These are phyloP conservation scores for Neohortaea acidophila DNA, from an alignment of 495 filamentous ascomycete species.

Conservation along the genomic window DNA sequence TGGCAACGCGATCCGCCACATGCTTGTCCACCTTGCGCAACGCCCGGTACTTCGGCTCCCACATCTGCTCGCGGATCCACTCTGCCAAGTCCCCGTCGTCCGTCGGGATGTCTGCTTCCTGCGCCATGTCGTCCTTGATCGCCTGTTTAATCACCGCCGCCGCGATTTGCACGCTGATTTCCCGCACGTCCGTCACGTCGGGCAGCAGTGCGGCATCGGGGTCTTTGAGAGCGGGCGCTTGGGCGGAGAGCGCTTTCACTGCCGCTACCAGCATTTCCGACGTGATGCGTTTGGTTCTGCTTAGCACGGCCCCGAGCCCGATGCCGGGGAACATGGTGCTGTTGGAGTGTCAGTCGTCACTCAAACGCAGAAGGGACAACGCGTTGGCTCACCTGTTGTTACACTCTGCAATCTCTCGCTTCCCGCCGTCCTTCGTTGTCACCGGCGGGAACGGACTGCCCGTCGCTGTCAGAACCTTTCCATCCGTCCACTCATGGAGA, in stretches of 20 bases:
- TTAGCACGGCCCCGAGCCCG: conserved; percentile 63
- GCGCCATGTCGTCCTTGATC: conserved; percentile 50
- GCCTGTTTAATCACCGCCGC: conserved; percentile 61
- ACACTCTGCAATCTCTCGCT: conserved; percentile 67
- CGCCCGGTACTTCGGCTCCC: conserved; percentile 59
- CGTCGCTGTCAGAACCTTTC: conserved; percentile 66
- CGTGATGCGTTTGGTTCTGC: conserved; percentile 43
- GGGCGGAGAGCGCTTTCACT: conserved; percentile 51
- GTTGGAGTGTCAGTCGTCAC: too few relatives aligned
- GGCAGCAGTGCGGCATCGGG: conserved; percentile 48
- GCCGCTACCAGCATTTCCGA: conserved; percentile 76
- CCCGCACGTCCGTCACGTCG: conserved; percentile 58
- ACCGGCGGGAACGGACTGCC: conserved; percentile 75
- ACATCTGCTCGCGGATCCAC: conserved; percentile 86
- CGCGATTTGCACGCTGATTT: conserved; percentile 64
- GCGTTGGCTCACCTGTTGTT: conserved; percentile 60
- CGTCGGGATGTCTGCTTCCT: conserved; percentile 42
- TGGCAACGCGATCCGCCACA: conserved; percentile 38
- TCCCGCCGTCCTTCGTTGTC: conserved; percentile 40
- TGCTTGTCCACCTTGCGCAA: conserved; percentile 39
- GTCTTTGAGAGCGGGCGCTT: conserved; percentile 52
- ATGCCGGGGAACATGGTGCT: conserved; percentile 31
- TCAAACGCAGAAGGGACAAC: too few relatives aligned
- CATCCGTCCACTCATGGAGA: conserved; percentile 62
- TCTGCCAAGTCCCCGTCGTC: conserved; percentile 44